These are phyloP conservation scores for Scedosporium apiospermum DNA, from an alignment of 2,329 filamentous ascomycete genomes.

Conservation along the genomic window DNA sequence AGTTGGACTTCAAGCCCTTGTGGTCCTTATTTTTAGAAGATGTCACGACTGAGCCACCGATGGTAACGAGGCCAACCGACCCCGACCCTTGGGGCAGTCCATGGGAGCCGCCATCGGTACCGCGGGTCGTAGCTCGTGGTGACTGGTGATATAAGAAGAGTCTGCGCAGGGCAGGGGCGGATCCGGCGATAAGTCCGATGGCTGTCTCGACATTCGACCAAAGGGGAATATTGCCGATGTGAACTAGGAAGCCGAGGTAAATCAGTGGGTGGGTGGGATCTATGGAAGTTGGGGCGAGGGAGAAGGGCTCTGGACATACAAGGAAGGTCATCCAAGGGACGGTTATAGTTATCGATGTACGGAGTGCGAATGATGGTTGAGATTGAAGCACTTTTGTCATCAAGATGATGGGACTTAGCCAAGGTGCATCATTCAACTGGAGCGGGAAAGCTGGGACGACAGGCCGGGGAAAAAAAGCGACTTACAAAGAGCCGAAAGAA, in stretches of 20 bases:
- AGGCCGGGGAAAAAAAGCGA: not conserved
- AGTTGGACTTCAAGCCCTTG: constrained; percentile 9
- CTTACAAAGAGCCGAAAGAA: constrained; percentile 13
- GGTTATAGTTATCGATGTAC: constrained; percentile 14
- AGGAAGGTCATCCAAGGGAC: constrained; percentile 8
- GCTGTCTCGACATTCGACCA: constrained; percentile 15
- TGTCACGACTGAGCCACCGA: constrained; percentile 9
- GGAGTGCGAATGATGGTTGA: constrained; percentile 15
- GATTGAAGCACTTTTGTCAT: constrained; percentile 10
- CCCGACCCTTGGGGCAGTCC: not conserved
- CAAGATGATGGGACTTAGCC: not conserved
- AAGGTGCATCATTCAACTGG: not conserved
- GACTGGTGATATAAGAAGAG: constrained; percentile 8
- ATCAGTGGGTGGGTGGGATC: not conserved
- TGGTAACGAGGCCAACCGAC: constrained; percentile 9
- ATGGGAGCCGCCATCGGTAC: constrained; percentile 1
- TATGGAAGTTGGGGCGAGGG: constrained; percentile 11
- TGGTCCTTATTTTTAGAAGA: constrained; percentile 8
- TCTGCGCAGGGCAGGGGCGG: constrained; percentile 11
- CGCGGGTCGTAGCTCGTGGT: not conserved
- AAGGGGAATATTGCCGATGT: constrained; percentile 8
- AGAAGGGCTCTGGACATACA: constrained; percentile 9
- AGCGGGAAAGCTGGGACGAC: not conserved
- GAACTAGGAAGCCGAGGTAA: not conserved
- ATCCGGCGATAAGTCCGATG: constrained; percentile 14